Evolutionary conservation across 768 basidiomycete species (phyloP), one percentile per base, ranked within the genome.

Genomic region (Leccinum subgranulosum): DNA sequence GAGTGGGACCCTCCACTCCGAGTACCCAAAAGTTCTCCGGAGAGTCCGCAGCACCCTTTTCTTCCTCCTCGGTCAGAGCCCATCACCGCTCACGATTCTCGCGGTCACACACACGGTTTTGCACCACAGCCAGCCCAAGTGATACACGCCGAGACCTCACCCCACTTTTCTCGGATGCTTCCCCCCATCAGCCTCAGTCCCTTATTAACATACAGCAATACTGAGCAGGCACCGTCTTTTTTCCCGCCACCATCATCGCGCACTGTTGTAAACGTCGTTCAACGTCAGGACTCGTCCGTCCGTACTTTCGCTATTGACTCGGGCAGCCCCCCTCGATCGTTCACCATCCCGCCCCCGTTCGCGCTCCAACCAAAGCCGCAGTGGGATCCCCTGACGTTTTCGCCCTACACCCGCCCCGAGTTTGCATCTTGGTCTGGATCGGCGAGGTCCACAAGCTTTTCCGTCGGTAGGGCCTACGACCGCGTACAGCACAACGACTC

Each of bases 281-380:
- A 47, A 36, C 60, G 51, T 36, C 68, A 58, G 36, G 61, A 68
- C 23, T 41, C 71, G 29, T 61, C 69, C 34, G 28, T 63, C 28
- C 69, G 61, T 49, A 57, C 62, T 46, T 57, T 62, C 10, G 5
- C 64, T 14, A 48, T 55, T 33, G 64, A 65, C n/a, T 59, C 49
- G 29, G 41, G 49, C 36, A 65, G 52, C 11, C 39, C 64, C n/a
- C 23, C 64, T 27, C 23, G 43, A 21, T 45, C 33, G 19, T 60
- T 59, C 19, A 60, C 55, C 53, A 68, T 81, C 39, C 74, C 80
- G 0, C 79, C 86, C 15, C 88, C 87, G 3, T 87, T 83, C 65
- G 81, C 84, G 10, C 73, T 90, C 4, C 84, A 88, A 66, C 88
- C 87, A 3, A 74, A 73, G 53, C 87, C 86, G 1, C 85, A 83